Conservation (phyloP, 1,139 yeast genomes). For the Pichia sp. region DNA sequence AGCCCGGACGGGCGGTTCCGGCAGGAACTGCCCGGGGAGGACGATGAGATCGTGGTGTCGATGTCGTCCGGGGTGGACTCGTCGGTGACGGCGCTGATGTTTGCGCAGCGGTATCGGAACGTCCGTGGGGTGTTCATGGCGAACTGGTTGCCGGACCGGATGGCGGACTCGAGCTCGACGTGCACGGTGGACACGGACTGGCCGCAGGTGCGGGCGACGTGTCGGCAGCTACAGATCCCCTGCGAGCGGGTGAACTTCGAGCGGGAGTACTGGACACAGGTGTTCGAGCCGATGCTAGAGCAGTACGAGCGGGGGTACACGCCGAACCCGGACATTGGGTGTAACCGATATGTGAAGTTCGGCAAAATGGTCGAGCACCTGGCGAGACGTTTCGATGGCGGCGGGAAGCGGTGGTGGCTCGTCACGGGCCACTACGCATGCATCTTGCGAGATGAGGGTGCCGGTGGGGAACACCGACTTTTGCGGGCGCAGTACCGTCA, state of each 20-base stretch:
- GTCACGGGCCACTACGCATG: conserved; percentile 94
- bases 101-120: conserved; percentile 45
- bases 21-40: conserved; percentile 44
- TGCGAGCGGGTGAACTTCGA: conserved; percentile 81
- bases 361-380: conserved; percentile 66
- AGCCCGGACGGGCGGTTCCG: conserved; percentile 17
- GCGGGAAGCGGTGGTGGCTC: conserved; percentile 60
- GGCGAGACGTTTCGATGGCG: conserved; percentile 31
- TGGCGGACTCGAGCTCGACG: conserved; percentile 30
- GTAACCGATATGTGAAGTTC: conserved; percentile 82
- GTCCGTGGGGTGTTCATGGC: conserved; percentile 88
- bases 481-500: conserved; percentile 53
- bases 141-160: conserved; percentile 60
- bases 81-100: conserved; percentile 77
- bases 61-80: conserved; percentile 98
- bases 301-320: conserved; percentile 69
- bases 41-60: conserved; percentile 71
- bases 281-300: conserved; percentile 85
- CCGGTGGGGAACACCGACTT: conserved; percentile 39
- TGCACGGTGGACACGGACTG: conserved; percentile 81
- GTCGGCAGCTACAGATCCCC: conserved; percentile 56
- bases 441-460: conserved; percentile 37
- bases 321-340: conserved; percentile 92
- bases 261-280: conserved; percentile 86
- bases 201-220: conserved; percentile 72